phyloP scores from a whole-genome alignment of 805 yeast species.

The Zygotorulaspora chibaensis region DNA sequence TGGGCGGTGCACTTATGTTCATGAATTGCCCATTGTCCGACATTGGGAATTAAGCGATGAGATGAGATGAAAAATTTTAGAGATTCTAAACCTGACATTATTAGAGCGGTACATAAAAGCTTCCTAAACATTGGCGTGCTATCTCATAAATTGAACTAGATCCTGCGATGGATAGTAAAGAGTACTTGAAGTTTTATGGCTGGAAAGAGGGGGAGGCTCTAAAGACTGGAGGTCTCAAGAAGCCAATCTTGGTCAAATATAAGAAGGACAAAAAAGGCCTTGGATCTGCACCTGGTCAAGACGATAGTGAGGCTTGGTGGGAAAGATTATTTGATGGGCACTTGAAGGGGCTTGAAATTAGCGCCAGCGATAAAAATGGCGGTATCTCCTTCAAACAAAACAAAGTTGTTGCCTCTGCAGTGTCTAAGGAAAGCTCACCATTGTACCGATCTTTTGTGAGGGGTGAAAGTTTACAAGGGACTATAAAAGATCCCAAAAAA shows the following conservation, averaged over 20 bases:
- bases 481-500: constrained; percentile 42
- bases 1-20: too few relatives aligned
- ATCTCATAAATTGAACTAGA: background rate
- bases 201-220: constrained; percentile 92
- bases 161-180: constrained; percentile 64
- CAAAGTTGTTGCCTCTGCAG: constrained; percentile 42
- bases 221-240: constrained; percentile 70
- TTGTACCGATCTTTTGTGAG: constrained; percentile 80
- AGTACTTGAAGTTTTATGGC: constrained; percentile 72
- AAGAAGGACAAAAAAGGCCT: constrained; percentile 88
- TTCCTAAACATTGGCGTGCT: too few relatives aligned
- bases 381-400: constrained; percentile 53
- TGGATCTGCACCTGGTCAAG: constrained; percentile 63
- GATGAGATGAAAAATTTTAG: constrained; percentile 11
- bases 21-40: too few relatives aligned
- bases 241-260: constrained; percentile 85
- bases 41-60: background rate
- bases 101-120: too few relatives aligned
- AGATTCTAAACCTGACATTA: background rate
- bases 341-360: constrained; percentile 68
- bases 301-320: constrained; percentile 94
- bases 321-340: constrained; percentile 93
- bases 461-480: constrained; percentile 82
- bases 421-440: constrained; percentile 58
- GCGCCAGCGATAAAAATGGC: constrained; percentile 24